A percentile compares a stretch with the other conserved stretches of the same genome.
Evolutionary conservation across 176 grass and related monocot genomes (phyloP).

Genomic region (Triticum monococcum): DNA sequence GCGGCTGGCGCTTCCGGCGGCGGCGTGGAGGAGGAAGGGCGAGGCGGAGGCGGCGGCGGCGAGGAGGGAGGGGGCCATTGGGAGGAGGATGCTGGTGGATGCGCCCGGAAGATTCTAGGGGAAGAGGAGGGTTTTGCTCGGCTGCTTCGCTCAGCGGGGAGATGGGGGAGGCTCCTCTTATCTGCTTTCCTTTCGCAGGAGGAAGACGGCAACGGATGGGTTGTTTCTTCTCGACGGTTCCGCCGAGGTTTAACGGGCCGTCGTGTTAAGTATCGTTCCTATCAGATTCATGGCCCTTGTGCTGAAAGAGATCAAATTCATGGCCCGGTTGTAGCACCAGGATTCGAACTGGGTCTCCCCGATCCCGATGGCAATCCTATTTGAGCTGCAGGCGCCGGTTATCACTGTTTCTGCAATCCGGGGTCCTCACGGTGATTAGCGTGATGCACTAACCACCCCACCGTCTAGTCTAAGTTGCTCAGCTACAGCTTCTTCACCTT

Average conservation of each 20-base stretch:
- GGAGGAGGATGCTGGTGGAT: background rate
- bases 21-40: constrained; percentile 44
- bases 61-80: constrained; percentile 54
- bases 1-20: background rate
- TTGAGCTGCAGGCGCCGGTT: too few relatives aligned
- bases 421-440: too few relatives aligned
- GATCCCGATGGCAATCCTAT: too few relatives aligned
- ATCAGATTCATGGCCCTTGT: too few relatives aligned
- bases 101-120: constrained; percentile 32
- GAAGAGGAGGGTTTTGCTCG: background rate
- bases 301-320: too few relatives aligned
- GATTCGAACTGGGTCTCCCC: too few relatives aligned
- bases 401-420: too few relatives aligned
- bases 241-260: background rate
- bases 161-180: background rate
- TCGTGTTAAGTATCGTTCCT: too few relatives aligned
- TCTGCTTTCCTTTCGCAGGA: constrained; percentile 9
- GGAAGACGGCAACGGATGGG: background rate
- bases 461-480: too few relatives aligned
- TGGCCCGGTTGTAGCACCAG: too few relatives aligned
- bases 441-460: too few relatives aligned
- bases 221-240: constrained; percentile 35
- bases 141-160: background rate
- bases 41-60: constrained; percentile 29
- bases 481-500: too few relatives aligned